A percentile compares a stretch with the other conserved stretches of the same genome.
phyloP scores from a whole-genome alignment of 2,329 filamentous ascomycete species.

The Fusarium nelsonii region DNA sequence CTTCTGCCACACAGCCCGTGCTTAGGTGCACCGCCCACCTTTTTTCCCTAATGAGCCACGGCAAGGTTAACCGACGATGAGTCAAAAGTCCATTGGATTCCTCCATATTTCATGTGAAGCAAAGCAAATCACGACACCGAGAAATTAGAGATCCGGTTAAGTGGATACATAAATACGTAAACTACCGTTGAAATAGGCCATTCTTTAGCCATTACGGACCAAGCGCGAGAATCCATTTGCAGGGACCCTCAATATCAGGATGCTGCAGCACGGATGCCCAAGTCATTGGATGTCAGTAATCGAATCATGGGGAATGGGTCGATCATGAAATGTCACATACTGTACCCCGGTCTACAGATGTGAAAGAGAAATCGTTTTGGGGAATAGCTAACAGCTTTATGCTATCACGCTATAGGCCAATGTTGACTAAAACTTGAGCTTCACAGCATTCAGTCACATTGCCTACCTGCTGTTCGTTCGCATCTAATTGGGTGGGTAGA shows the following conservation, averaged over 20 bases:
- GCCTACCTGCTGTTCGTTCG: too few species aligned
- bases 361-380: background rate
- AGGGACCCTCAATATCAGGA: background rate
- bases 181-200: too few species aligned
- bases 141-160: too few species aligned
- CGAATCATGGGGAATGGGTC: conserved; percentile 17
- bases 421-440: background rate
- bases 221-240: background rate
- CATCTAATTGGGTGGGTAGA: too few species aligned
- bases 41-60: conserved; percentile 12
- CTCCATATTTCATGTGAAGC: background rate
- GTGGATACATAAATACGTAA: too few species aligned
- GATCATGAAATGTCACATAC: conserved; percentile 13
- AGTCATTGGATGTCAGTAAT: conserved; percentile 22
- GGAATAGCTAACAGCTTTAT: background rate
- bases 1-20: conserved; percentile 14
- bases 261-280: conserved; percentile 23
- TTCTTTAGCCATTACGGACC: background rate
- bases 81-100: conserved; percentile 1
- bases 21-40: conserved; percentile 16
- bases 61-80: conserved; percentile 6
- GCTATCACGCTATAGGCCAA: too few species aligned
- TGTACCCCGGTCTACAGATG: conserved; percentile 1
- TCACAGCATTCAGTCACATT: background rate
- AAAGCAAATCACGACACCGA: background rate